These are phyloP conservation scores for Xylaria polymorpha DNA, from an alignment of 2,329 filamentous ascomycete genomes.

Conservation along the genomic window DNA sequence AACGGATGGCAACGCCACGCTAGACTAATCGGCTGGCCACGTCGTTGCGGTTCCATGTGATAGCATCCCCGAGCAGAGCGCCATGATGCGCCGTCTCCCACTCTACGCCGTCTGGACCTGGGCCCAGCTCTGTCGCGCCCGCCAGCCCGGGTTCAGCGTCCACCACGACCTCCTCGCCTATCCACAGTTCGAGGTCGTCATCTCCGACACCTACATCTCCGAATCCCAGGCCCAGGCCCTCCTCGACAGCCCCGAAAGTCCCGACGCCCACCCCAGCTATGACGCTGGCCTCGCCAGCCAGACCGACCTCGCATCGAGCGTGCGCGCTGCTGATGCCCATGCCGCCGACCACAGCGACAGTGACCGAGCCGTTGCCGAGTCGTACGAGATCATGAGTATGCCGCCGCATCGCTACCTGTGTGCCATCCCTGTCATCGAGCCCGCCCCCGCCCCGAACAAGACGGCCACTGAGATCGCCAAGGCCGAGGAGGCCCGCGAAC, in stretches of 20 bases:
- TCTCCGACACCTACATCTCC: conserved; percentile 77
- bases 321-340: conserved; percentile 42
- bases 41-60: conserved; percentile 49
- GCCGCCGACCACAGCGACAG: conserved; percentile 46
- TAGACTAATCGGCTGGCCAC: conserved; percentile 41
- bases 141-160: conserved; percentile 77
- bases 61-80: conserved; percentile 47
- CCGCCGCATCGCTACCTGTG: conserved; percentile 82
- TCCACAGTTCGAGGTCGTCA: conserved; percentile 88
- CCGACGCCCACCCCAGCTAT: conserved; percentile 51
- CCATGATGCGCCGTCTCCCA: conserved; percentile 66
- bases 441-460: conserved; percentile 67
- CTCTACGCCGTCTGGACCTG: conserved; percentile 44
- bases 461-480: conserved; percentile 74
- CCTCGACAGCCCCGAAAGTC: conserved; percentile 60
- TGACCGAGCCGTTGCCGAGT: conserved; percentile 52
- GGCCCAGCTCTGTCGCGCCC: conserved; percentile 60
- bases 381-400: conserved; percentile 81
- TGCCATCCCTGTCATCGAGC: conserved; percentile 77
- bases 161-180: conserved; percentile 88
- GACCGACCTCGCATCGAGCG: conserved; percentile 45
- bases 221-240: conserved; percentile 75
- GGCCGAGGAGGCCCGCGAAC: conserved; percentile 82
- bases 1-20: conserved; percentile 1
- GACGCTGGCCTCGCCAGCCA: conserved; percentile 49